Evolutionary conservation across 257 asterid species (phyloP).

Genomic region (Pogostemon cablin): DNA sequence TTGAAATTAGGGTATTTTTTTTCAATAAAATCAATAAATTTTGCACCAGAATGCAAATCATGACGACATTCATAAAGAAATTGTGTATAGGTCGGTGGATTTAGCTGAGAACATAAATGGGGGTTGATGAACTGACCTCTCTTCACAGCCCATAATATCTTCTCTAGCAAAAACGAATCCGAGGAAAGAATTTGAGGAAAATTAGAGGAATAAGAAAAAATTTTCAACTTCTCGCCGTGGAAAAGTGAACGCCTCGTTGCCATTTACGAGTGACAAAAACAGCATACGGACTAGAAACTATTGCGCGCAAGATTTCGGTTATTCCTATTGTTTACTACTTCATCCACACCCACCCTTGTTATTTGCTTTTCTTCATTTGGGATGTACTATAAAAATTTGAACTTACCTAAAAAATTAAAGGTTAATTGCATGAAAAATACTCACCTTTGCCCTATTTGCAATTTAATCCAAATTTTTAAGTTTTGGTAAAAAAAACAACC

Average conservation of each 20-base stretch:
- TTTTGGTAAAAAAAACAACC: no score
- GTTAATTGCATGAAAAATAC: no score
- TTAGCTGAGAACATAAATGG: slow-evolving; percentile 45
- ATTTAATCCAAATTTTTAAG: no score
- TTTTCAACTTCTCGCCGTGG: slow-evolving; percentile 27
- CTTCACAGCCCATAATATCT: slow-evolving; percentile 58
- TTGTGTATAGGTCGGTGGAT: slow-evolving; percentile 54
- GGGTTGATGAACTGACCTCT: slow-evolving; percentile 54
- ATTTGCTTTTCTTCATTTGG: no score
- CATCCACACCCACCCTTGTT: no score
- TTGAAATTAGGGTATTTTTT: slow-evolving; percentile 55
- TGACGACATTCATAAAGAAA: slow-evolving; percentile 50
- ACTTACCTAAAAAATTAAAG: no score
- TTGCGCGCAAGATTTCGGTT: not conserved
- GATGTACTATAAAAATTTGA: no score
- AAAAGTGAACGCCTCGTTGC: slow-evolving; percentile 37
- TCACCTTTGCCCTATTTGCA: no score
- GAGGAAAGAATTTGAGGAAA: slow-evolving; percentile 34
- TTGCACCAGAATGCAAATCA: slow-evolving; percentile 50
- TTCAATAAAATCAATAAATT: slow-evolving; percentile 54
- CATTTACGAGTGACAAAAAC: slow-evolving; percentile 34
- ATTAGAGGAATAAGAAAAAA: slow-evolving; percentile 18
- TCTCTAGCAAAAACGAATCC: slow-evolving; percentile 57
- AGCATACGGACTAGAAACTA: not conserved
- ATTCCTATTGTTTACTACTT: no score